Base-by-base conservation (phyloP, 1,284 basidiomycete genomes). In the Ustilago trichophora region DNA sequence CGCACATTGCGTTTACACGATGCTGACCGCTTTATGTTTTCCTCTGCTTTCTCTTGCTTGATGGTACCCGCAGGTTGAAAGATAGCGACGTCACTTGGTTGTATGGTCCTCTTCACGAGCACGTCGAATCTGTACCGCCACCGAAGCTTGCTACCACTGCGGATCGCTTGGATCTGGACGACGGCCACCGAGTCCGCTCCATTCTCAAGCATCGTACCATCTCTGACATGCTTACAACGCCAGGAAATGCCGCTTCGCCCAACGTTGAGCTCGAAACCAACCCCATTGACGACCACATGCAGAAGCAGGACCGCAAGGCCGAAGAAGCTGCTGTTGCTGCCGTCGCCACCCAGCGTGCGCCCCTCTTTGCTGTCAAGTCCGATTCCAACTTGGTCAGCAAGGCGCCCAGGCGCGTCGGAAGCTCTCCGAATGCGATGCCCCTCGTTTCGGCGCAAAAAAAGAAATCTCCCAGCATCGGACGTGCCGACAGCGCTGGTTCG, bases 41-140 rank as follows among this genome's bases (percentile, higher is more conserved):
- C 6, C 7, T 3, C 35, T 25, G 29, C n/a, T n/a, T 19, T 9
- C 24, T 22, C 22, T 8, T 13, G 3, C 18, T 31, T 24, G 11
- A 9, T 32, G 19, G n/a, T 26, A 26, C 26, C 27, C 3, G 50
- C 84, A 98, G 95, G 95, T 88, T 98, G 74, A 98, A 98, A 82
- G 96, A 98, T 83, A 94, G 92, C 22, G 95, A 98, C 82, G 95
- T 98, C 25, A 98, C 96, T 11, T 98, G 96, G 95, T 87, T 98
- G 3, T 98, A 98, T 79, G 95, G 95, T 0, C 96, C 96, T 13
- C 85, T 98, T 1, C 96, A 98, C 47, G 77, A 78, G 35, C 74
- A 77, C 19, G 69, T 77, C 55, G 91, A 93, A 72, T 85, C 86
- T 3, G 85, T 87, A 6, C 86, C 85, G 1, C 83, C 85, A 4